Evolutionary conservation across 1,284 basidiomycete genomes (phyloP).

Genomic region (Fomitopsis palustris): DNA sequence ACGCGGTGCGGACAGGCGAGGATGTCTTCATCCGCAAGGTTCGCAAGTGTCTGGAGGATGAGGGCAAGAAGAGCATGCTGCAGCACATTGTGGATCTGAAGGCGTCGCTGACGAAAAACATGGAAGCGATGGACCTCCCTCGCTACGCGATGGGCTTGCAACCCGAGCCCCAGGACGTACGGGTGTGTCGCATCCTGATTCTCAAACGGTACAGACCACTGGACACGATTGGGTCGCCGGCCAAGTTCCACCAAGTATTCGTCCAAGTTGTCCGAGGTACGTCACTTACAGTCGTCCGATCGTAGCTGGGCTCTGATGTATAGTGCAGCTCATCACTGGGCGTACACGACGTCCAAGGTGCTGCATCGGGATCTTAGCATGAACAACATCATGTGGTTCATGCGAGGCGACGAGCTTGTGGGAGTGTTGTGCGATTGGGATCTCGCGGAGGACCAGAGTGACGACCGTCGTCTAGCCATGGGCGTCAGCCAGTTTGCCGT

Average conservation of each 20-base stretch:
- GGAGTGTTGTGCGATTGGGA: not conserved
- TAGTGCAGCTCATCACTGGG: too few relatives aligned
- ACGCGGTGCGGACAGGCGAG: not conserved
- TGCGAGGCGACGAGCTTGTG: too few relatives aligned
- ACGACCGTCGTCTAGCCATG: not conserved
- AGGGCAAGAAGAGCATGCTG: not conserved
- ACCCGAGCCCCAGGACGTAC: not conserved
- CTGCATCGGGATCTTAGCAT: too few relatives aligned
- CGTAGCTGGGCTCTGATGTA: too few relatives aligned
- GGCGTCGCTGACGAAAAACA: not conserved
- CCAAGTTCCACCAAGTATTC: not conserved
- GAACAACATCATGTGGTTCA: too few relatives aligned
- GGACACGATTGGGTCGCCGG: not conserved
- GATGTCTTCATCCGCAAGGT: not conserved
- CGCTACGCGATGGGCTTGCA: not conserved
- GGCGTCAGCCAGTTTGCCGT: not conserved
- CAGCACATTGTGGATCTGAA: conserved; percentile 3
- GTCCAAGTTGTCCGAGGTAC: not conserved
- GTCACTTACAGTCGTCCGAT: too few relatives aligned
- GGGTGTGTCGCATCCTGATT: not conserved
- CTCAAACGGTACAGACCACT: not conserved
- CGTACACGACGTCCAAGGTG: too few relatives aligned
- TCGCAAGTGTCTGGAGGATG: not conserved
- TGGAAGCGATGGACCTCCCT: conserved; percentile 1
- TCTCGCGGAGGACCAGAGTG: not conserved